Conservation (phyloP, 169 alveolate genomes). For the Theileria parva region DNA sequence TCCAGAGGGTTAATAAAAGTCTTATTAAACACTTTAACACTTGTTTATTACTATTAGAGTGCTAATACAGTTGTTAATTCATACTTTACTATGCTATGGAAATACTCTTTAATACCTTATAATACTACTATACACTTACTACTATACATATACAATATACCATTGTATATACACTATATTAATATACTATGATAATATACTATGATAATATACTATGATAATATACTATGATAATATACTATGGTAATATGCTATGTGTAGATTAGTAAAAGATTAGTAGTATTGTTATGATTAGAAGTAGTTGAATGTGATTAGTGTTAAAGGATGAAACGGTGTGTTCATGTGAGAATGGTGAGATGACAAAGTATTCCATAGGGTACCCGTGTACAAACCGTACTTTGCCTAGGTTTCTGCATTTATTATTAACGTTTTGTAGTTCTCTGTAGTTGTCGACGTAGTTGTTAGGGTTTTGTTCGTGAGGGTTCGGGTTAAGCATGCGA, state of each 20-base stretch:
- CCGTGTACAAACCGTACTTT: conserved; percentile 79
- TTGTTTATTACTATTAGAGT: no score
- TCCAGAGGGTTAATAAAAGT: no score
- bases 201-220: background rate
- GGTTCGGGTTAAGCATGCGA: conserved; percentile 77
- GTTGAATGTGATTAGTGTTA: background rate
- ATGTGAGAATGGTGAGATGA: conserved; percentile 63
- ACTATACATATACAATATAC: background rate
- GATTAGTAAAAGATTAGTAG: conserved; percentile 9
- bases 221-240: background rate
- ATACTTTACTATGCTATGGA: no score
- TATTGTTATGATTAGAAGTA: background rate
- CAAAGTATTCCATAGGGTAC: conserved; percentile 79
- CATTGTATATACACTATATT: no score
- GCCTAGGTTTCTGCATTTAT: conserved; percentile 70
- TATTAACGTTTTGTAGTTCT: conserved; percentile 74
- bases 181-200: no score
- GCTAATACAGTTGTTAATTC: no score
- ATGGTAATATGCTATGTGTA: background rate
- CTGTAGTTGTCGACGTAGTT: conserved; percentile 69
- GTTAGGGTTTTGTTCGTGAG: conserved; percentile 42
- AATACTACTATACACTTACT: no score
- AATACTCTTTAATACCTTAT: no score
- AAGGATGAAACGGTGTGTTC: background rate
- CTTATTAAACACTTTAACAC: no score